Percentiles rank a stretch among this genome's conserved stretches.
Evolutionary conservation across 805 yeast genomes (phyloP).

Genomic region (Barnettozyma sucrosica): DNA sequence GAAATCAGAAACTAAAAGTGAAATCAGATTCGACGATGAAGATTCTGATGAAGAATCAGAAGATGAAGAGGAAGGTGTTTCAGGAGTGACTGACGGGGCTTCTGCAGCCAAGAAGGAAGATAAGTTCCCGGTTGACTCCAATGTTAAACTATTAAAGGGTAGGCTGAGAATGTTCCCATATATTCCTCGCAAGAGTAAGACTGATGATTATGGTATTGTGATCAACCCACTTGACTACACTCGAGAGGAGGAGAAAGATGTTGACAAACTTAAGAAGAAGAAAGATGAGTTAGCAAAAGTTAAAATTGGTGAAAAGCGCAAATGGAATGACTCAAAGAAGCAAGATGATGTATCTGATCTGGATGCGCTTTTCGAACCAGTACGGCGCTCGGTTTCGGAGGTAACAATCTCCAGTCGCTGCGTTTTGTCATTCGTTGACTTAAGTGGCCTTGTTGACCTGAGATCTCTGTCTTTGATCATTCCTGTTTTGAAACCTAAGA

Average conservation of each 20-base stretch:
- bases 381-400: constrained; percentile 32
- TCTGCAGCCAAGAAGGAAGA: constrained; percentile 23
- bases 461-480: constrained; percentile 75
- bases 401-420: constrained; percentile 52
- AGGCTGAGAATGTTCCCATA: constrained; percentile 69
- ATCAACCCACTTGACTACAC: constrained; percentile 62
- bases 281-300: constrained; percentile 22
- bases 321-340: constrained; percentile 35
- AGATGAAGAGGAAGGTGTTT: constrained; percentile 24
- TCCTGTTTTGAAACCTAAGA: constrained; percentile 73
- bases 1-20: constrained; percentile 24
- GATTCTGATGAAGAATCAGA: constrained; percentile 27
- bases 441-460: constrained; percentile 78
- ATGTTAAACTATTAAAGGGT: constrained; percentile 25
- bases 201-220: constrained; percentile 85
- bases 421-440: constrained; percentile 69
- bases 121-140: constrained; percentile 30
- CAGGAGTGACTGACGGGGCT: constrained; percentile 14
- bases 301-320: constrained; percentile 30
- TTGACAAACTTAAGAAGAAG: constrained; percentile 24
- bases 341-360: constrained; percentile 46
- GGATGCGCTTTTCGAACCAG: constrained; percentile 50
- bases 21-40: constrained; percentile 24
- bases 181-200: constrained; percentile 47
- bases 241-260: constrained; percentile 42